phyloP scores from a whole-genome alignment of 129 eudicot genomes.

The Pseudognaphalium luteoalbum region DNA sequence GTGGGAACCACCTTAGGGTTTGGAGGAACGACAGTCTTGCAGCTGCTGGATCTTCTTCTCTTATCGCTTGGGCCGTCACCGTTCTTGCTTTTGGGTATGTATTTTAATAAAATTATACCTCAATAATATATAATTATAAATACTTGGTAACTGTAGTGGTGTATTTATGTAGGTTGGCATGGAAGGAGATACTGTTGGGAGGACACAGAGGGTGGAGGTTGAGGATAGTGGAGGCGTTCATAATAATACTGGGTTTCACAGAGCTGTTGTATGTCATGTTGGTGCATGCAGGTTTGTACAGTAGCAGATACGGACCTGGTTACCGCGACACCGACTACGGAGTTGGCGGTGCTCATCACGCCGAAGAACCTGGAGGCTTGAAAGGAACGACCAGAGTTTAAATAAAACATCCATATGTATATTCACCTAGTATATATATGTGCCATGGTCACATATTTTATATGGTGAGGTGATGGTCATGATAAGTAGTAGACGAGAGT shows the following conservation, averaged over 20 bases:
- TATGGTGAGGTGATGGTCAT: too few relatives aligned
- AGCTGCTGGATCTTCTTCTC: conserved; percentile 74
- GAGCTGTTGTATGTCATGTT: conserved; percentile 60
- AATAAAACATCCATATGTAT: not conserved
- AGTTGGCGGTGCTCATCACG: conserved; percentile 35
- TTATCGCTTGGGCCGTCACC: conserved; percentile 88
- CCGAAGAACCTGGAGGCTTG: conserved; percentile 5
- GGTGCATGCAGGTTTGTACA: conserved; percentile 80
- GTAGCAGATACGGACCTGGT: conserved; percentile 83
- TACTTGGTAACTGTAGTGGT: not conserved
- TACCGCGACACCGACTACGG: conserved; percentile 80
- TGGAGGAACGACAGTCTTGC: conserved; percentile 96
- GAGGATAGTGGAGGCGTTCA: conserved; percentile 70
- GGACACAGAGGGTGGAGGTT: conserved; percentile 92
- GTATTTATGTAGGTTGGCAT: conserved; percentile 65
- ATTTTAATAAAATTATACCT: conserved; percentile 9
- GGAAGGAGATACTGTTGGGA: conserved; percentile 81
- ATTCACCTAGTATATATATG: too few relatives aligned
- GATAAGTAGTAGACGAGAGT: not conserved
- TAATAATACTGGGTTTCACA: conserved; percentile 54
- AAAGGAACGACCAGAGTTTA: conserved; percentile 22
- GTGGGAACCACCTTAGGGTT: conserved; percentile 74
- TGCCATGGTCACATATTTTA: not conserved
- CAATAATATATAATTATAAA: too few relatives aligned
- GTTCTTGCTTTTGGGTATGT: conserved; percentile 85